Base-by-base conservation (phyloP, 495 filamentous ascomycete species). In the Chaetomium fimeti region DNA sequence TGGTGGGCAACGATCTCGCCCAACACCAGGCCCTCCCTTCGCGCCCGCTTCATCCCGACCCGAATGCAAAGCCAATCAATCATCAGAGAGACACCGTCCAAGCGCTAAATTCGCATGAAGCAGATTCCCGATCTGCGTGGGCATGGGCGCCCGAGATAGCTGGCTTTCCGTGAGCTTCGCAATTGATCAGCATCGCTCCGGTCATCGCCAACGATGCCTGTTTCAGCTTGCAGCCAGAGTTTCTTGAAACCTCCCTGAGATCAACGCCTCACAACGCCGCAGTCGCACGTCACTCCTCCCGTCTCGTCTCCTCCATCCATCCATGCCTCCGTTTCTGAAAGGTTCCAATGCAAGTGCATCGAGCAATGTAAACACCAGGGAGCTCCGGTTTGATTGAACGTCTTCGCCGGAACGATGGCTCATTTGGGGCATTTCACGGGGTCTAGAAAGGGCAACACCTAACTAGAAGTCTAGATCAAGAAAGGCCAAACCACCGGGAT, bases 141-240 rank as follows among this genome's bases (percentile, higher is more conserved):
- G 29, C 29, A 57, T 29, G 54, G 40, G 6, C 51, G 1, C 43
- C 3, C 11, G 12, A 45, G 20, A 2, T 57, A n/a, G 20, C 32
- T 20, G 7, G 6, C 32, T 25, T 4, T 2, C 25, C 6, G 24
- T 48, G 57, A 57, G 20, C 36, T 57, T 36, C 5, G 52, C n/a
- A 49, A 56, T 63, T 20, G 61, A 63, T 63, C 38, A 57, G 8
- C 40, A 63, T 63, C 52, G 18, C 47, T n/a, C 11, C 15, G 12
- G 20, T 15, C 25, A 42, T 11, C 53, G 12, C 28, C 6, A 49
- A 63, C 22, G 43, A 18, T 25, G 22, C 9, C 28, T 52, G 62
- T 64, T 59, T 54, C 55, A 64, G 55, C 53, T 7, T 7, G 13
- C 32, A 25, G 27, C 61, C 61, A 40, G 28, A 43, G 38, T 27